Percentiles rank a stretch among this genome's conserved stretches.
These are phyloP conservation scores for Fusarium sp. DNA, from an alignment of 2,329 filamentous ascomycete genomes.

Conservation along the genomic window DNA sequence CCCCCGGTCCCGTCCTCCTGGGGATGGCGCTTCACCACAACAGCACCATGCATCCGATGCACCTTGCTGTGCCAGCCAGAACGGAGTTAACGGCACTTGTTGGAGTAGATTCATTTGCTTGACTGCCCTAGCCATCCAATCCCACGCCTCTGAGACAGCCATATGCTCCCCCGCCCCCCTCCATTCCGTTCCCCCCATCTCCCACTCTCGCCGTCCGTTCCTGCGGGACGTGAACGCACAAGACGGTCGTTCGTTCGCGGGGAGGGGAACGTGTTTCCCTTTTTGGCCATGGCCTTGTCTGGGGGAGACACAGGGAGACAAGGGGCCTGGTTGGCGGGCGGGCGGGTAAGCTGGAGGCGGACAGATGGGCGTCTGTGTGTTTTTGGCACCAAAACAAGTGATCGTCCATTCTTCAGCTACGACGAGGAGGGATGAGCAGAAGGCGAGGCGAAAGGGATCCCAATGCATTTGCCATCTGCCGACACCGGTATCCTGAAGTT, in stretches of 20 bases:
- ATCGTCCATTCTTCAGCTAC: constrained; percentile 15
- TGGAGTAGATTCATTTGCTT: constrained; percentile 15
- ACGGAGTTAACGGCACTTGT: constrained; percentile 15
- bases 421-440: constrained; percentile 4
- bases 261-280: constrained; percentile 32
- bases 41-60: constrained; percentile 18
- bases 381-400: constrained; percentile 11
- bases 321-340: constrained; percentile 41
- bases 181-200: no score
- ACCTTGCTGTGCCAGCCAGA: constrained; percentile 4
- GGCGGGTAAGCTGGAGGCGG: constrained; percentile 42
- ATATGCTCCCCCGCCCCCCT: constrained; percentile 17
- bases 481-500: constrained; percentile 16
- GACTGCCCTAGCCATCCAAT: no score
- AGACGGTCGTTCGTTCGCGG: constrained; percentile 31
- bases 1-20: constrained; percentile 7
- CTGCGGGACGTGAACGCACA: constrained; percentile 39
- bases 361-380: constrained; percentile 34
- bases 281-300: constrained; percentile 34
- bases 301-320: constrained; percentile 33
- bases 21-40: no score
- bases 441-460: neutral
- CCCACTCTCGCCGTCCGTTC: constrained; percentile 22
- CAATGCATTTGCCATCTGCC: constrained; percentile 12
- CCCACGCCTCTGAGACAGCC: constrained; percentile 12